Evolutionary conservation across 768 basidiomycete species (phyloP).

Genomic region (Naganishia onofrii): DNA sequence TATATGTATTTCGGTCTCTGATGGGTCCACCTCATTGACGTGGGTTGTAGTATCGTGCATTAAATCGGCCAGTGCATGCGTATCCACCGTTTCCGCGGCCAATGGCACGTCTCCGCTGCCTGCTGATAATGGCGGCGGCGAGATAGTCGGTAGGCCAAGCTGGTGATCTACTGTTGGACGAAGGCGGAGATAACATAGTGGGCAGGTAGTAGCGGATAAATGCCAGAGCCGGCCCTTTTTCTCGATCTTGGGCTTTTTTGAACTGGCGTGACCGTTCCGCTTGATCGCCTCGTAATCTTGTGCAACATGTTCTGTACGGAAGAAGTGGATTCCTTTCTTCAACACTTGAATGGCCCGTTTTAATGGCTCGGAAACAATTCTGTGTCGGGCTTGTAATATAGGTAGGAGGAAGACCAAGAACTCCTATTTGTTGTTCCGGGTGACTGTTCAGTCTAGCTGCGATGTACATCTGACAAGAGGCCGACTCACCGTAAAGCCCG

Average conservation of each 20-base stretch:
- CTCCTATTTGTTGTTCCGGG: constrained; percentile 62
- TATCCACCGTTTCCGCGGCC: constrained; percentile 1
- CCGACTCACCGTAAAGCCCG: constrained; percentile 82
- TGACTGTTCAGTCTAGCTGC: neutral
- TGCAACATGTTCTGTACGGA: constrained; percentile 26
- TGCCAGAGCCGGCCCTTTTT: constrained; percentile 64
- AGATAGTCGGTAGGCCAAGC: constrained; percentile 59
- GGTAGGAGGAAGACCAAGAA: constrained; percentile 90
- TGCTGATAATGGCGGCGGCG: constrained; percentile 25
- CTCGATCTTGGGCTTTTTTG: constrained; percentile 27
- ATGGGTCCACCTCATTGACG: constrained; percentile 59
- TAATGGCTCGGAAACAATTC: constrained; percentile 47
- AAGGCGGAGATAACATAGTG: constrained; percentile 64
- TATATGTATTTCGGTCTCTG: constrained; percentile 76
- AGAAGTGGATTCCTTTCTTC: constrained; percentile 33
- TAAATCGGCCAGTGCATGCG: constrained; percentile 31
- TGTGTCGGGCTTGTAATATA: constrained; percentile 65
- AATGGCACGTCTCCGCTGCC: constrained; percentile 26
- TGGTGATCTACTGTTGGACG: constrained; percentile 31
- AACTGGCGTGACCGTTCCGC: neutral
- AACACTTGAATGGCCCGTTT: constrained; percentile 32
- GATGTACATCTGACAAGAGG: neutral
- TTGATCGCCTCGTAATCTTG: constrained; percentile 32
- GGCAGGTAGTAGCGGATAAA: constrained; percentile 74
- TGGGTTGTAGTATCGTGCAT: constrained; percentile 25